Evolutionary conservation across 257 asterid species (phyloP).

Genomic region (Penstemon barbatus): DNA sequence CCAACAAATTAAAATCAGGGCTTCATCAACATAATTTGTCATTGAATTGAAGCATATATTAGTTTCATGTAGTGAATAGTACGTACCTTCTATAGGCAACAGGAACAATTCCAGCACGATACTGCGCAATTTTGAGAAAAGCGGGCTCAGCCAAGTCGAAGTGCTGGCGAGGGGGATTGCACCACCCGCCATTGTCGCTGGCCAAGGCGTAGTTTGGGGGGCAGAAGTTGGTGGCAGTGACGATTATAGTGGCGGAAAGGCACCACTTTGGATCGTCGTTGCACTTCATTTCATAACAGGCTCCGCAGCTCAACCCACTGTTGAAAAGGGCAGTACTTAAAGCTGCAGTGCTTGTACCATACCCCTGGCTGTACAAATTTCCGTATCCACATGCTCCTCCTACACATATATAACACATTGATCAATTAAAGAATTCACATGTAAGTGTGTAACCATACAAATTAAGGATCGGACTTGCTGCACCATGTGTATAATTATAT

Average conservation of each 20-base stretch:
- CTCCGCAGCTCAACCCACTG: slow-evolving; percentile 21
- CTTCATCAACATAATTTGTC: no score
- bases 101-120: slow-evolving; percentile 23
- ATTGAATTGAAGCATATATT: no score
- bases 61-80: no score
- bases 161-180: slow-evolving; percentile 14
- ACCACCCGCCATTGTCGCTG: slow-evolving; percentile 18
- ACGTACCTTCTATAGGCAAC: slow-evolving; percentile 13
- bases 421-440: not conserved
- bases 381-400: slow-evolving; percentile 25
- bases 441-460: not conserved
- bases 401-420: not conserved
- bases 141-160: slow-evolving; percentile 21
- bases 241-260: slow-evolving; percentile 6
- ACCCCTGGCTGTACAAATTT: slow-evolving; percentile 18
- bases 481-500: not conserved
- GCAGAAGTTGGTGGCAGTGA: slow-evolving; percentile 21
- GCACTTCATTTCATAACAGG: slow-evolving; percentile 19
- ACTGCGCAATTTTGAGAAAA: slow-evolving; percentile 14
- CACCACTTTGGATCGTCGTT: slow-evolving; percentile 8
- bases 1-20: no score
- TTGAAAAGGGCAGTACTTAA: slow-evolving; percentile 16
- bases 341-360: slow-evolving; percentile 22
- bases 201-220: slow-evolving; percentile 21
- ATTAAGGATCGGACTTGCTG: not conserved